These are phyloP conservation scores for Alloascoidea africana DNA, from an alignment of 805 yeast genomes.

Conservation along the genomic window DNA sequence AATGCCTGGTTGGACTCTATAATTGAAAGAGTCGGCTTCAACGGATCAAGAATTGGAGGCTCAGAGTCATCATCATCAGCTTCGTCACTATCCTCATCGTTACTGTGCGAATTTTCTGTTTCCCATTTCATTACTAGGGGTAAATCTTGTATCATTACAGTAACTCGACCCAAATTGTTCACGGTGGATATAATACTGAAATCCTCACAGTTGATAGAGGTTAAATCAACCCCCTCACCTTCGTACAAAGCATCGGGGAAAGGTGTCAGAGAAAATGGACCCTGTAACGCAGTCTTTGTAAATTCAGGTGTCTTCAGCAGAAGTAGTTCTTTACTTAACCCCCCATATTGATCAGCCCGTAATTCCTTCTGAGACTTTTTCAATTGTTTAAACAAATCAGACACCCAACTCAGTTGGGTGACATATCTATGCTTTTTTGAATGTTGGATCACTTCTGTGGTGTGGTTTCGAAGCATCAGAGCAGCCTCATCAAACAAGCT, in stretches of 20 bases:
- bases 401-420: conserved; percentile 22
- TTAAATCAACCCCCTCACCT: conserved; percentile 24
- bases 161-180: conserved; percentile 13
- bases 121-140: conserved; percentile 23
- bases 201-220: conserved; percentile 10
- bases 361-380: conserved; percentile 2
- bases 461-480: conserved; percentile 7
- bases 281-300: conserved; percentile 19
- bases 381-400: conserved; percentile 17
- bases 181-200: conserved; percentile 8
- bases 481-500: conserved; percentile 19
- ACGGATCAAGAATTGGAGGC: not conserved
- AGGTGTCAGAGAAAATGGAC: conserved; percentile 39
- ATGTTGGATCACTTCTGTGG: conserved; percentile 9
- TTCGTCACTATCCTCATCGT: conserved; percentile 9
- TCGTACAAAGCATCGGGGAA: conserved; percentile 38
- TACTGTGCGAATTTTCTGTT: conserved; percentile 10
- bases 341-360: not conserved
- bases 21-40: not conserved
- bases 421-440: not conserved
- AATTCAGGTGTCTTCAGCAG: not conserved
- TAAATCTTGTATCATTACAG: conserved; percentile 17
- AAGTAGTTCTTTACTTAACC: not conserved
- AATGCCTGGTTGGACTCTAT: not conserved
- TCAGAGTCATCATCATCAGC: not conserved